Conservation (phyloP, 306 rosid genomes). For the Castanospermum australe region DNA sequence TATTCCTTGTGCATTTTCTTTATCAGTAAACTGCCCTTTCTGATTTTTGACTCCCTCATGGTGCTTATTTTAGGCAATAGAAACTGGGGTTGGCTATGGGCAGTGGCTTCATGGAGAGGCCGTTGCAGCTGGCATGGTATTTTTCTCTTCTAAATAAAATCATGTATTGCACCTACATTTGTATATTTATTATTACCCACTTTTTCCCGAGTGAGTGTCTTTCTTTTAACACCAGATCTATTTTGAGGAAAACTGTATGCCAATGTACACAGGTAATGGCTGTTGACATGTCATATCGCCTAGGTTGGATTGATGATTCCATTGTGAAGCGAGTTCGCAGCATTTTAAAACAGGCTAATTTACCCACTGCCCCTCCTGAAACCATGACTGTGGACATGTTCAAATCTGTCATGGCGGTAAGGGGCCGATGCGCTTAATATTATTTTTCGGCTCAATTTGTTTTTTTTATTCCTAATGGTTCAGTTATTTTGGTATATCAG, state of each 20-base stretch:
- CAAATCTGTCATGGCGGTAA: slow-evolving; percentile 93
- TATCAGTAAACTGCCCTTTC: not conserved
- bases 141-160: not conserved
- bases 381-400: slow-evolving; percentile 79
- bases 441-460: not conserved
- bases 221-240: not conserved
- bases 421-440: slow-evolving; percentile 11
- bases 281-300: slow-evolving; percentile 91
- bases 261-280: slow-evolving; percentile 79
- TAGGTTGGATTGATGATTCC: slow-evolving; percentile 93
- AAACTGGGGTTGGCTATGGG: slow-evolving; percentile 86
- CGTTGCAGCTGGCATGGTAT: slow-evolving; percentile 95
- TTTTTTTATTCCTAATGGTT: slow-evolving; percentile 6
- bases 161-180: not conserved
- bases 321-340: slow-evolving; percentile 68
- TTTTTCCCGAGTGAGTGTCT: not conserved
- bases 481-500: slow-evolving; percentile 46
- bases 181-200: slow-evolving; percentile 3
- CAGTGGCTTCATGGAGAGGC: slow-evolving; percentile 99
- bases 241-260: slow-evolving; percentile 32
- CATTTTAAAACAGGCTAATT: slow-evolving; percentile 65
- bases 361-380: slow-evolving; percentile 77
- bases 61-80: slow-evolving; percentile 69
- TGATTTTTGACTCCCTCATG: slow-evolving; percentile 21
- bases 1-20: slow-evolving; percentile 16